Percentiles rank a stretch among this genome's conserved stretches.
phyloP scores from a whole-genome alignment of 2,329 filamentous ascomycete genomes.

The Didymella sp. region DNA sequence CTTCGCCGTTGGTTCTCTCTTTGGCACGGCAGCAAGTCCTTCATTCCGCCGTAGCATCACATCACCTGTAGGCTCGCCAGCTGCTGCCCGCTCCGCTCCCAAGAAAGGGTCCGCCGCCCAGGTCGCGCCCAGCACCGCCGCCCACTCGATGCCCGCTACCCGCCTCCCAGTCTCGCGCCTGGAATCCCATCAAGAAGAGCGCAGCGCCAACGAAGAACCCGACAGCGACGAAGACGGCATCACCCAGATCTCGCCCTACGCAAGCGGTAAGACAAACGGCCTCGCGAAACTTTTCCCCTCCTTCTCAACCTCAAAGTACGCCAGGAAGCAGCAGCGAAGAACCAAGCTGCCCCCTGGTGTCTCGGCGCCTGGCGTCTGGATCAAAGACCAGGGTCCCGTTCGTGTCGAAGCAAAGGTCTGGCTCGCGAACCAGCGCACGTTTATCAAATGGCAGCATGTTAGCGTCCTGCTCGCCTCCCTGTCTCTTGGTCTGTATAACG shows the following conservation, averaged over 20 bases:
- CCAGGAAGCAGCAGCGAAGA: constrained; percentile 58
- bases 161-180: constrained; percentile 28
- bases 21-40: constrained; percentile 60
- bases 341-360: constrained; percentile 81
- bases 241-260: constrained; percentile 27
- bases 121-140: constrained; percentile 22
- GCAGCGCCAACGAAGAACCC: constrained; percentile 53
- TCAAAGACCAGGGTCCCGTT: constrained; percentile 92
- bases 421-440: constrained; percentile 97
- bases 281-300: constrained; percentile 78
- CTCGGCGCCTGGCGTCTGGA: constrained; percentile 81
- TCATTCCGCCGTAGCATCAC: constrained; percentile 63
- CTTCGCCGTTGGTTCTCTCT: constrained; percentile 85
- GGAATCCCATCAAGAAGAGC: constrained; percentile 34
- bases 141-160: constrained; percentile 30
- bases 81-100: constrained; percentile 32
- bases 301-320: constrained; percentile 77
- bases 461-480: constrained; percentile 84
- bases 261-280: constrained; percentile 55
- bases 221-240: constrained; percentile 60
- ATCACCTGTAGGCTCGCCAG: constrained; percentile 72
- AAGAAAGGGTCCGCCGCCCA: constrained; percentile 24
- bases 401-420: constrained; percentile 98
- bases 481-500: constrained; percentile 85
- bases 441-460: constrained; percentile 98